Conservation (phyloP, 495 filamentous ascomycete genomes). For the Aspergillus kassunensis region DNA sequence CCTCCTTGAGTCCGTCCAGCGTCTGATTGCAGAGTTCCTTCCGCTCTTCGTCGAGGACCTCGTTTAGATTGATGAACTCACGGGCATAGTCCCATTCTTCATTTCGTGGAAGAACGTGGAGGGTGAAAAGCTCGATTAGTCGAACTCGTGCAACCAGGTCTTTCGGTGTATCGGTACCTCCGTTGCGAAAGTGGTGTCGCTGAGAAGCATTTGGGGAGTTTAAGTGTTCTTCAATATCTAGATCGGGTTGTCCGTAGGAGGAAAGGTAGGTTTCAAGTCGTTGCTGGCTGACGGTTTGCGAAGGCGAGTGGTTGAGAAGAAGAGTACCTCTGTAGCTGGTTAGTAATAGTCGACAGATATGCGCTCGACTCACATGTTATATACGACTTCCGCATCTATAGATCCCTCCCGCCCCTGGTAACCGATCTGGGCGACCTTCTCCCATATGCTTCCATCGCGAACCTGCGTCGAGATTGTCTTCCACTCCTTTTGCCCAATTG, state of each 20-base stretch:
- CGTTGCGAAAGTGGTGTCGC: constrained; percentile 33
- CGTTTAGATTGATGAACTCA: constrained; percentile 79
- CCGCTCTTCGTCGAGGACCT: constrained; percentile 86
- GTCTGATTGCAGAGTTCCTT: constrained; percentile 80
- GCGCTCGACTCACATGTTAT: constrained; percentile 67
- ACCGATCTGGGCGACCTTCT: constrained; percentile 79
- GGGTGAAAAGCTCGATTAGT: constrained; percentile 87
- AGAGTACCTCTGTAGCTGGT: constrained; percentile 65
- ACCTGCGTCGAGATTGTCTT: constrained; percentile 72
- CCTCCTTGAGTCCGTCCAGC: constrained; percentile 53
- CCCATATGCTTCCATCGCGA: constrained; percentile 84
- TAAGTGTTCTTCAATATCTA: constrained; percentile 62
- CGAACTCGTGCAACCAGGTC: constrained; percentile 74
- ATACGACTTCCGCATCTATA: constrained; percentile 92
- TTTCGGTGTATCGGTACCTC: constrained; percentile 71
- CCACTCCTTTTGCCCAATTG: constrained; percentile 83
- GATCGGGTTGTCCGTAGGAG: constrained; percentile 62
- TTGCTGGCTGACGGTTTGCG: constrained; percentile 77
- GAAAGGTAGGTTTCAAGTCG: constrained; percentile 89
- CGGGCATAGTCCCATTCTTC: constrained; percentile 92
- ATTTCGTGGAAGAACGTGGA: constrained; percentile 87
- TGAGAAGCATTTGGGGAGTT: constrained; percentile 20
- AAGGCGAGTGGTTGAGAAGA: constrained; percentile 77
- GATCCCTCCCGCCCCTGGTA: constrained; percentile 84
- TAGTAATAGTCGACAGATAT: constrained; percentile 6